A percentile compares a stretch with the other conserved stretches of the same genome.
phyloP scores from a whole-genome alignment of 2,329 filamentous ascomycete species.

The Fusarium sp. region DNA sequence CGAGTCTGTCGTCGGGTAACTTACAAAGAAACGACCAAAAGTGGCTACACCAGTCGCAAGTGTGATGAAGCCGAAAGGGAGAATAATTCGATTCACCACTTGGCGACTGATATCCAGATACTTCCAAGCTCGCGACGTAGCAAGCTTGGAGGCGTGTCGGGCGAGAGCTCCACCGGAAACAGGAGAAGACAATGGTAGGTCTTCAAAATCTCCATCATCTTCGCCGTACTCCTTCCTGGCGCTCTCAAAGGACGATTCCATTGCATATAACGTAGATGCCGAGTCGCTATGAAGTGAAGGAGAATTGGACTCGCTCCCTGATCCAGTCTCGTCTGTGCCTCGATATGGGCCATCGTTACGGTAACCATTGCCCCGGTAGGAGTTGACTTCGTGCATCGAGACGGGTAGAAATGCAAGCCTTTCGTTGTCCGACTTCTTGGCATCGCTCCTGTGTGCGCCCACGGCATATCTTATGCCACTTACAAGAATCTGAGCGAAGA shows the following conservation, averaged over 20 bases:
- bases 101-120: slow-evolving; percentile 72
- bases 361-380: slow-evolving; percentile 57
- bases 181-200: slow-evolving; percentile 44
- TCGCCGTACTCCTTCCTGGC: slow-evolving; percentile 64
- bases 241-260: slow-evolving; percentile 55
- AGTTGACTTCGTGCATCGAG: slow-evolving; percentile 56
- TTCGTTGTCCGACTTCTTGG: background rate
- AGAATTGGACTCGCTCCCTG: slow-evolving; percentile 78
- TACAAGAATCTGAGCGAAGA: slow-evolving; percentile 77
- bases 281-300: slow-evolving; percentile 75
- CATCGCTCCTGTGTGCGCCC: slow-evolving; percentile 17
- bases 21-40: slow-evolving; percentile 86
- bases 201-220: slow-evolving; percentile 58
- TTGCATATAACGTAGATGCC: slow-evolving; percentile 65
- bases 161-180: slow-evolving; percentile 65
- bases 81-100: slow-evolving; percentile 79
- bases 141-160: slow-evolving; percentile 65
- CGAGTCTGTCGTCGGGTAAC: slow-evolving; percentile 49
- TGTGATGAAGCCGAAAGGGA: slow-evolving; percentile 81
- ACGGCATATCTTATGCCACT: slow-evolving; percentile 73
- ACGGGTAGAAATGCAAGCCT: slow-evolving; percentile 71
- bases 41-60: slow-evolving; percentile 79
- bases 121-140: slow-evolving; percentile 68
- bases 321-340: slow-evolving; percentile 78
- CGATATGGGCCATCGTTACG: slow-evolving; percentile 64